Evolutionary conservation across 768 basidiomycete genomes (phyloP), one percentile per base, ranked within the genome.

Genomic region (Pulveroboletus sp.): DNA sequence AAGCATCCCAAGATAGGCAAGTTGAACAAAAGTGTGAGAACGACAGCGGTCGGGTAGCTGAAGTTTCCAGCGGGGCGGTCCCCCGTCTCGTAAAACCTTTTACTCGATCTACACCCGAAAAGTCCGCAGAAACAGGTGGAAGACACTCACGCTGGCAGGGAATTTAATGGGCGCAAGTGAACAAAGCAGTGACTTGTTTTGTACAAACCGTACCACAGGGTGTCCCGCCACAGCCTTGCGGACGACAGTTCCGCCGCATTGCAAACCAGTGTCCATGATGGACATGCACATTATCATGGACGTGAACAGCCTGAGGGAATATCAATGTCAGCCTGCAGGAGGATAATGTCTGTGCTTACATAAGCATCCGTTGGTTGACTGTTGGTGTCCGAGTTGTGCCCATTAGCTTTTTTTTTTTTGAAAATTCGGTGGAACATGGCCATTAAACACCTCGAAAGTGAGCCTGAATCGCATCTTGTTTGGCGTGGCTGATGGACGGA

Each of bases 361-460:
- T 67, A 67, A 67, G 54, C 53, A 1, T 42, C 39, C 33, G 42
- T 56, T 54, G 52, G 21, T 54, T 40, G 33, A 25, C 55, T 46
- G 53, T 32, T 38, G 62, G 19, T 42, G 64, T 55, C 25, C 41
- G 31, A 54, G 49, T 51, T 60, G 62, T 58, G 64, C 50, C 56
- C 58, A 29, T 5, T 50, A 55, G 51, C 21, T 24, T 34, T 21
- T 19, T 37, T 49, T 29, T 9, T 29, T 29, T 29, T 11, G 12
- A 29, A 29, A 29, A 5, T 29, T 29, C 27, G 27, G 27, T 29
- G 5, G 25, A 29, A 11, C 9, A 90, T 91, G 89, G 79, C 89
- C 66, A 84, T 90, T 68, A 90, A 90, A 64, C 80, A 90, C 65
- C 74, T 91, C 43, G 88, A 91, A 75, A 82, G 89, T 90, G 61